Conservation (phyloP, 2,329 filamentous ascomycete species). For the Penicillium sp. region DNA sequence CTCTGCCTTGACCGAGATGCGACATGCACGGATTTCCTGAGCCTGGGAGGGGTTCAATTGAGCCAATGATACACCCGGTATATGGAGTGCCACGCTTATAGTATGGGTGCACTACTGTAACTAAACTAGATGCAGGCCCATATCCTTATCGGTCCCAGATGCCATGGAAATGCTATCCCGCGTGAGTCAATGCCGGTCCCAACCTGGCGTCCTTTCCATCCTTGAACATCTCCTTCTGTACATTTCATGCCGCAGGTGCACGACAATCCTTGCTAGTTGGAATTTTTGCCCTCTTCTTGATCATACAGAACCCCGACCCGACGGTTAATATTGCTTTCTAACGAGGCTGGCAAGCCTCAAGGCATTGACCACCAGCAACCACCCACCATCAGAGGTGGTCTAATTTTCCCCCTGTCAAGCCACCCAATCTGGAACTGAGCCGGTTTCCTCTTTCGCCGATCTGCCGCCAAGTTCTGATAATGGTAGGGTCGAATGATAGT, state of each 20-base stretch:
- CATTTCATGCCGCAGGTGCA: slow-evolving; percentile 8
- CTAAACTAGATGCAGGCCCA: slow-evolving; percentile 11
- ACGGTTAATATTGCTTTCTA: not conserved
- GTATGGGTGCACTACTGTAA: slow-evolving; percentile 8
- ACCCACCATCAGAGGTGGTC: not conserved
- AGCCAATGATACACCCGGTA: slow-evolving; percentile 22
- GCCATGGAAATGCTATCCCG: not conserved
- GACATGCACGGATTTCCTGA: slow-evolving; percentile 13
- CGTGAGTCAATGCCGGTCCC: slow-evolving; percentile 4
- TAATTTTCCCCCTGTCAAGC: slow-evolving; percentile 7
- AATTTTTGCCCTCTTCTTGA: not conserved
- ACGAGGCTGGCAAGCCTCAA: slow-evolving; percentile 11
- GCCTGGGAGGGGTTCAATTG: not conserved
- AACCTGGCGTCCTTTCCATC: slow-evolving; percentile 3
- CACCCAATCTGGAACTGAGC: slow-evolving; percentile 9
- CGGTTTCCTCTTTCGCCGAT: slow-evolving; percentile 23
- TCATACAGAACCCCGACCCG: not conserved
- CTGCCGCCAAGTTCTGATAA: slow-evolving; percentile 11
- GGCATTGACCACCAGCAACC: not conserved
- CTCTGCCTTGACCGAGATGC: slow-evolving; percentile 15
- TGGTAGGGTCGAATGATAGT: not conserved
- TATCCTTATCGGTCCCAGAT: slow-evolving; percentile 18
- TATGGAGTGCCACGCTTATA: slow-evolving; percentile 12
- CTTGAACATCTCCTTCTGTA: slow-evolving; percentile 4
- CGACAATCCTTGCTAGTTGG: slow-evolving; percentile 11